A percentile compares a stretch with the other conserved stretches of the same genome.
Evolutionary conservation across 2,329 filamentous ascomycete genomes (phyloP).

Genomic region (Fusarium globosum): DNA sequence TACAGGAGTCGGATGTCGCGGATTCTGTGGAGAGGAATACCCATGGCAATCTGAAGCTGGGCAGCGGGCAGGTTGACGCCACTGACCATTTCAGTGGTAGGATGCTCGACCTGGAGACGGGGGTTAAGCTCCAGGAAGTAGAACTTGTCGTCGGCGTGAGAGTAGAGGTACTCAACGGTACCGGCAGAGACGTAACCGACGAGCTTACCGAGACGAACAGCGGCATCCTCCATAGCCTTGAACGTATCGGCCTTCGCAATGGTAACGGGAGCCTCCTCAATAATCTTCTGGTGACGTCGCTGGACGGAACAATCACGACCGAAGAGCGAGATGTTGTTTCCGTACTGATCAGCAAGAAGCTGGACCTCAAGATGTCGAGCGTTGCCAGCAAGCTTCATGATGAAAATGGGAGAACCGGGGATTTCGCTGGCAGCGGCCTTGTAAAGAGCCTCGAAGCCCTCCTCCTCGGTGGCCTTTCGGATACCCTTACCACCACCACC

Average conservation of each 20-base stretch:
- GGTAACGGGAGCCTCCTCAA: slow-evolving; percentile 97
- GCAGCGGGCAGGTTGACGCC: slow-evolving; percentile 97
- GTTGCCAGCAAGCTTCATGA: slow-evolving; percentile 99
- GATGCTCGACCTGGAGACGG: slow-evolving; percentile 99
- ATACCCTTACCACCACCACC: slow-evolving; percentile 99
- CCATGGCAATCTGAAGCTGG: slow-evolving; percentile 99
- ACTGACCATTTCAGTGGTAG: slow-evolving; percentile 98
- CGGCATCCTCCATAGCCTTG: slow-evolving; percentile 95
- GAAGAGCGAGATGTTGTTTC: slow-evolving; percentile 99
- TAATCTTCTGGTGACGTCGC: slow-evolving; percentile 98
- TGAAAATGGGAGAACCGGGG: slow-evolving; percentile 98
- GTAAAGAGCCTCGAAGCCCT: slow-evolving; percentile 87
- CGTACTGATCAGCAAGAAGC: slow-evolving; percentile 97
- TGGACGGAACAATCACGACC: slow-evolving; percentile 99
- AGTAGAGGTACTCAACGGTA: slow-evolving; percentile 99
- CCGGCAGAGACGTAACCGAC: slow-evolving; percentile 99
- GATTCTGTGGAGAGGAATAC: slow-evolving; percentile 93
- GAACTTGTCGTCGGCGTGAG: slow-evolving; percentile 97
- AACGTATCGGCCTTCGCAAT: slow-evolving; percentile 92
- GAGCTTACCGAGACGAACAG: slow-evolving; percentile 90
- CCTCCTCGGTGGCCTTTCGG: slow-evolving; percentile 88
- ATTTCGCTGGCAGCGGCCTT: slow-evolving; percentile 97
- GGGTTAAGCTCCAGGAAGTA: slow-evolving; percentile 99
- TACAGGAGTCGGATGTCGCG: slow-evolving; percentile 96
- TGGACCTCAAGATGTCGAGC: slow-evolving; percentile 98